A percentile compares a stretch with the other conserved stretches of the same genome.
phyloP scores from a whole-genome alignment of 345 rosid genomes.

The Lepidium aucheri region DNA sequence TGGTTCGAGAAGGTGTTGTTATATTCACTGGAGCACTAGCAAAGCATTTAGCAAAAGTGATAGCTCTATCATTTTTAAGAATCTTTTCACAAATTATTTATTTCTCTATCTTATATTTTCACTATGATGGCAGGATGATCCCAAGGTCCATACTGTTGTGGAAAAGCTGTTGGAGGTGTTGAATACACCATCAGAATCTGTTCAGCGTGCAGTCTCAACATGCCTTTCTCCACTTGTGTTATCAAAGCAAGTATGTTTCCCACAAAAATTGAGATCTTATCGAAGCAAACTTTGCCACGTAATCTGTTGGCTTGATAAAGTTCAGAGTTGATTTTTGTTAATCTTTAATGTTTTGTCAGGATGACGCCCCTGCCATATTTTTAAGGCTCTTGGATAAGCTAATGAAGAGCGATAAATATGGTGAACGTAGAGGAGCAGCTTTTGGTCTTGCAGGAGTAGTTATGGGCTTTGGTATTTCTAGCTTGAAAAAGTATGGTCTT shows the following conservation, averaged over 20 bases:
- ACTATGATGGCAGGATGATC: constrained; percentile 70
- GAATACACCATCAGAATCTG: constrained; percentile 99
- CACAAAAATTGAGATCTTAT: not conserved
- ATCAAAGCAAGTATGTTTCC: constrained; percentile 64
- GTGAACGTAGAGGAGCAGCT: constrained; percentile 98
- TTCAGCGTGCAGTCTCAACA: constrained; percentile 86
- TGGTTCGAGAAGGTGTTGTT: constrained; percentile 97
- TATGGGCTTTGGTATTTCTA: constrained; percentile 85
- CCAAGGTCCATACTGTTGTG: constrained; percentile 83
- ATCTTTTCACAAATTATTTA: not conserved
- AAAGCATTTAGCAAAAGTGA: constrained; percentile 79
- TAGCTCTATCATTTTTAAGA: not conserved
- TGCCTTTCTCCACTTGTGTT: constrained; percentile 86
- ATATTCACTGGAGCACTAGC: constrained; percentile 96
- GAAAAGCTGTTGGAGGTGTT: constrained; percentile 94
- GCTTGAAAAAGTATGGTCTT: constrained; percentile 77
- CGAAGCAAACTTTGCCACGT: not conserved
- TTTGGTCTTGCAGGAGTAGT: constrained; percentile 96
- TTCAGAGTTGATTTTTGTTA: not conserved
- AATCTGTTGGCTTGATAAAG: not conserved
- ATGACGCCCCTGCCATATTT: constrained; percentile 63
- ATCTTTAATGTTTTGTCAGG: constrained; percentile 35
- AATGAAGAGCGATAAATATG: constrained; percentile 89
- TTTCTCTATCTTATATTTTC: constrained; percentile 10
- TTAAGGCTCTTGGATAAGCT: constrained; percentile 73